A percentile compares a stretch with the other conserved stretches of the same genome.
Conservation (phyloP, 768 basidiomycete genomes). For the Neoboletus brunneissimus region DNA sequence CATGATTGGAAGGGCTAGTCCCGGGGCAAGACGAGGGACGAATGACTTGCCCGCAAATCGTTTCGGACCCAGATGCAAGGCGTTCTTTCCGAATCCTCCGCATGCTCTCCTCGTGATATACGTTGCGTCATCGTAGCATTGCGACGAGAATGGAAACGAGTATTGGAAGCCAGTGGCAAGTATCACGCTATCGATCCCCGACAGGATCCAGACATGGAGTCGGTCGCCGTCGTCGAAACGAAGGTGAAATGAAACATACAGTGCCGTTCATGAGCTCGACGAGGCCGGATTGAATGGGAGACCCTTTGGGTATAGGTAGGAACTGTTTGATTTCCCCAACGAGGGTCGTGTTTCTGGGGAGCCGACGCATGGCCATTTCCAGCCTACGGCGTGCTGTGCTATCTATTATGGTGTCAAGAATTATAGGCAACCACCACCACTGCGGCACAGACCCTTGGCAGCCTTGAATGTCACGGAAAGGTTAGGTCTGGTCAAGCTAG, state of each 20-base stretch:
- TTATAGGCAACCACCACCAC: not conserved
- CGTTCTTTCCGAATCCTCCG: constrained; percentile 13
- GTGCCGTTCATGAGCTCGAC: constrained; percentile 17
- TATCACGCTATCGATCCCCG: constrained; percentile 13
- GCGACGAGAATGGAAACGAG: constrained; percentile 18
- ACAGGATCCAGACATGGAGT: constrained; percentile 1
- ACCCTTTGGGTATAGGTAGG: constrained; percentile 1
- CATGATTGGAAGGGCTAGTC: not conserved
- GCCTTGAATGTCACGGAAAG: not conserved
- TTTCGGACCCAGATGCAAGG: not conserved
- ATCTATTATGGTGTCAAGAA: not conserved
- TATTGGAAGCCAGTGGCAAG: constrained; percentile 11
- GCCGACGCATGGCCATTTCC: not conserved
- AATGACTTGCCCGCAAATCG: not conserved
- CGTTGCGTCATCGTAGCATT: constrained; percentile 13
- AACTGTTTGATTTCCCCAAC: constrained; percentile 15
- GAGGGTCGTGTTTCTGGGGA: constrained; percentile 11
- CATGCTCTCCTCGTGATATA: not conserved
- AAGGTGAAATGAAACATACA: not conserved
- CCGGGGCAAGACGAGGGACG: not conserved
- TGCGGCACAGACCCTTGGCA: not conserved
- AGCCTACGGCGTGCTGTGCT: not conserved
- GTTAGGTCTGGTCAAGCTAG: not conserved
- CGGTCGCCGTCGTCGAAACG: not conserved
- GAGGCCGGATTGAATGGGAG: constrained; percentile 12